Evolutionary conservation across 257 asterid genomes (phyloP).

Genomic region (Voacanga thouarsii): DNA sequence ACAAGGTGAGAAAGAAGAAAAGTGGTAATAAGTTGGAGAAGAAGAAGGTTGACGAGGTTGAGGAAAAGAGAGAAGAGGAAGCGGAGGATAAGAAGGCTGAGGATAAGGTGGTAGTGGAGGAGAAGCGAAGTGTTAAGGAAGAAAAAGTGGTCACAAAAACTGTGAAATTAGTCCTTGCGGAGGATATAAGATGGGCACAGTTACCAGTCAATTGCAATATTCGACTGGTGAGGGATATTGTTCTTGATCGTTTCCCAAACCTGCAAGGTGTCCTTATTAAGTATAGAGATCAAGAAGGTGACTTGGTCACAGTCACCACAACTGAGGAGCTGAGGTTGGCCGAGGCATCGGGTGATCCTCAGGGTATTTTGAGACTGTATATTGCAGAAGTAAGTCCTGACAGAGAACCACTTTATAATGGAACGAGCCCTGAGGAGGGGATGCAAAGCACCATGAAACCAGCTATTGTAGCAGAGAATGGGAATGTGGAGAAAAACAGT

Average conservation of each 20-base stretch:
- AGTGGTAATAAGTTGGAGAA: constrained; percentile 35
- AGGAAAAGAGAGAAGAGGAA: constrained; percentile 48
- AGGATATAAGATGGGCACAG: constrained; percentile 89
- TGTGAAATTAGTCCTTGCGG: constrained; percentile 72
- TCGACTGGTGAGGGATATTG: constrained; percentile 66
- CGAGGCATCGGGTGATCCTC: constrained; percentile 68
- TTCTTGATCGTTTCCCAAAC: constrained; percentile 63
- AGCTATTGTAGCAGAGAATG: constrained; percentile 27
- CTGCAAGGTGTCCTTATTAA: constrained; percentile 81
- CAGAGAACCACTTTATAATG: constrained; percentile 74
- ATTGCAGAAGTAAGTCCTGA: constrained; percentile 78
- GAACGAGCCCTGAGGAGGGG: constrained; percentile 39
- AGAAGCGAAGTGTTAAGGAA: constrained; percentile 61
- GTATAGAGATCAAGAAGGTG: constrained; percentile 91
- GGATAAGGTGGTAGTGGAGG: constrained; percentile 71
- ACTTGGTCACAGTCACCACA: constrained; percentile 80
- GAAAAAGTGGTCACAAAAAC: constrained; percentile 54
- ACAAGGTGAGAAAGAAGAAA: constrained; percentile 61
- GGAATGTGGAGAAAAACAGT: constrained; percentile 24
- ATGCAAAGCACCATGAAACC: constrained; percentile 38
- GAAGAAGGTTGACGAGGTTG: constrained; percentile 36
- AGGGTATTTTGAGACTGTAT: constrained; percentile 64
- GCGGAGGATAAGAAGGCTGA: constrained; percentile 54
- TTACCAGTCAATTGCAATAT: constrained; percentile 63
- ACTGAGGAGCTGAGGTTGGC: constrained; percentile 86